Evolutionary conservation across 768 basidiomycete genomes (phyloP), one percentile per base, ranked within the genome.

Genomic region (Pleurotus pulmonarius): DNA sequence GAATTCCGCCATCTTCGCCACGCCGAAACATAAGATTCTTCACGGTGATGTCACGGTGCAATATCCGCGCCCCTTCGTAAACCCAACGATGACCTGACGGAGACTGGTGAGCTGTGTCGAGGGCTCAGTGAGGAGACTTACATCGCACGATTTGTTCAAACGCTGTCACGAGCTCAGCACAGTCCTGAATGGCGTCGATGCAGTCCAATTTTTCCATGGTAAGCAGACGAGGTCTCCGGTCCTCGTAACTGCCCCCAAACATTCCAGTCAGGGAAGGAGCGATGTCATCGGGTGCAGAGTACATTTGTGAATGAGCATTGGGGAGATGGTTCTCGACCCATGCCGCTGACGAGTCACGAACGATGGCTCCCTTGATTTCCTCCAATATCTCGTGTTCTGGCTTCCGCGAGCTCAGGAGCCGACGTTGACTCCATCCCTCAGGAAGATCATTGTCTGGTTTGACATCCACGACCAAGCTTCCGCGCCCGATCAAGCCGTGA

Each of bases 11-110:
- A 13, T 53, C 13, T 3, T 12, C 37, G 4, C 20, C 20, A 20
- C 8, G 39, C 20, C 38, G 51, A 20, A 16, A 24, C 51, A 53
- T 53, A 9, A 39, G 15, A 18, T 53, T 53, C 16, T 39, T 18
- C 4, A 39, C 13, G 51, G 39, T 53, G 20, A 53, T 41, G n/a
- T 53, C 51, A n/a, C 51, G 39, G 24, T 53, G 51, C 18, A 53
- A 41, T 6, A 53, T 24, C 11, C 20, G n/a, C 38, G 37, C 51
- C n/a, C 5, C 2, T 8, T 53, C 51, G 20, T 16, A 41, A 9
- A 53, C 51, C 38, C 51, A 53, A 12, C 4, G 11, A 22, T 40
- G 51, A 41, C 51, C 51, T 53, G 11, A 9, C 4, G 24, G 15
- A n/a, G 51, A 25, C 9, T 44, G 8, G 20, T 16, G 20, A 44